phyloP scores from a whole-genome alignment of 2,329 filamentous ascomycete genomes.

The Penicillium crustosum region DNA sequence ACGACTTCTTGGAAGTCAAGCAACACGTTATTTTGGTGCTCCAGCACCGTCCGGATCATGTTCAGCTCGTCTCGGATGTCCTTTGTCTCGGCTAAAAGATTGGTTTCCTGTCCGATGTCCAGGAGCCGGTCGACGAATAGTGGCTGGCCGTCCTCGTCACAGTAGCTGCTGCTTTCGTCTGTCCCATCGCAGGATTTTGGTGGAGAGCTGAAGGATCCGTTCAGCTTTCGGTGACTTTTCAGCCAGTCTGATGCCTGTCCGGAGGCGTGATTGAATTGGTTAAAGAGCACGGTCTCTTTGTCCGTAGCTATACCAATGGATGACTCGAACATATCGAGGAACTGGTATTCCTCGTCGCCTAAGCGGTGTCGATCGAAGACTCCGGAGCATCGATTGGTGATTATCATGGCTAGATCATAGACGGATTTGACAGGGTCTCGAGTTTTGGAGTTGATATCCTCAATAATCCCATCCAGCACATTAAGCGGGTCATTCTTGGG shows the following conservation, averaged over 20 bases:
- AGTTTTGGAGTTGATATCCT: constrained; percentile 65
- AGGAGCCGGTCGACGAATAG: constrained; percentile 47
- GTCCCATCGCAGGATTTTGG: constrained; percentile 6
- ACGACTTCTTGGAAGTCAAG: constrained; percentile 37
- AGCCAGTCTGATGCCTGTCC: constrained; percentile 57
- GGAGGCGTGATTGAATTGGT: constrained; percentile 60
- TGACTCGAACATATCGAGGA: constrained; percentile 67
- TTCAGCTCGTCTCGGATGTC: constrained; percentile 68
- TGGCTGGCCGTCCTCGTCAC: constrained; percentile 40
- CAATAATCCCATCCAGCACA: constrained; percentile 60
- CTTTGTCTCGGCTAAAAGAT: constrained; percentile 63
- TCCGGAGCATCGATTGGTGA: constrained; percentile 60
- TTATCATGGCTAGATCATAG: constrained; percentile 63
- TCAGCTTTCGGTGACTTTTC: constrained; percentile 49
- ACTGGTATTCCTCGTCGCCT: constrained; percentile 61
- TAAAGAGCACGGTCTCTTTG: constrained; percentile 59
- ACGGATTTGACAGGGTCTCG: constrained; percentile 59
- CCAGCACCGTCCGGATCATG: constrained; percentile 53
- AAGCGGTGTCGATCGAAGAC: constrained; percentile 61
- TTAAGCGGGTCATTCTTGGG: constrained; percentile 63
- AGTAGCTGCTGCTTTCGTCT: constrained; percentile 22
- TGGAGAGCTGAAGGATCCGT: constrained; percentile 27
- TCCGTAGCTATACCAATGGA: constrained; percentile 58
- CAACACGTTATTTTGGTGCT: constrained; percentile 41
- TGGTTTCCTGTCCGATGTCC: constrained; percentile 61